Evolutionary conservation across 108 stramenopile species (phyloP), one percentile per base, ranked within the genome.

Genomic region (Fragilariopsis cylindrus): DNA sequence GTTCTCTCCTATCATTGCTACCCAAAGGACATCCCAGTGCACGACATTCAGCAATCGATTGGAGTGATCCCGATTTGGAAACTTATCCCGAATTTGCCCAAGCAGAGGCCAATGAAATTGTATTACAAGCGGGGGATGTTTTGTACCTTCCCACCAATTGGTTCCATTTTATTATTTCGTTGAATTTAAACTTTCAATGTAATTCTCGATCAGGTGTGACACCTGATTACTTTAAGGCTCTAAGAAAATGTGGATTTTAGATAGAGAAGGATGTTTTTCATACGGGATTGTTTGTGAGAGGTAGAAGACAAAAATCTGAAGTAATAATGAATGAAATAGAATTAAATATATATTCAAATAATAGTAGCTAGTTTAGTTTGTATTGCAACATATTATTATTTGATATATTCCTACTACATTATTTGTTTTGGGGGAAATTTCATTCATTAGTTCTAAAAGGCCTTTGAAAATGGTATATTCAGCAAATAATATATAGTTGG

Each of bases 181-280:
- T 98, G 48, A 90, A 90, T 48, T 71, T 96, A 50, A 99, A 99
- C 78, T 95, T 84, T 73, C 98, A 99, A 81, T 98, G 97, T 85
- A 99, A 98, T 77, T 90, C 97, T 40, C 76, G 96, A 54, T 88
- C 87, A 8, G 94, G 94, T 8, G 83, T 87, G 4, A 46, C 57
- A 3, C 30, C 52, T 39, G 69, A 74, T 7, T 82, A 82, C 57
- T 66, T 76, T 57, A 19, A 60, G 69, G 69, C 72, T 52, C 77
- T 82, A 40, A 53, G 60, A 40, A 49, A 69, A 49, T 82, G 81
- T 70, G 81, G 81, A 44, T 82, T 82, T 60, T 77, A 82, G 58
- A 53, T 11, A 15, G 30, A 30, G 2, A 30, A 30, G 30, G 30
- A 30, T 30, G 30, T 30, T 30, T 30, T 30, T 30, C 30, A 30